Evolutionary conservation across 2,329 filamentous ascomycete genomes (phyloP).

Genomic region (Phoma sp.): DNA sequence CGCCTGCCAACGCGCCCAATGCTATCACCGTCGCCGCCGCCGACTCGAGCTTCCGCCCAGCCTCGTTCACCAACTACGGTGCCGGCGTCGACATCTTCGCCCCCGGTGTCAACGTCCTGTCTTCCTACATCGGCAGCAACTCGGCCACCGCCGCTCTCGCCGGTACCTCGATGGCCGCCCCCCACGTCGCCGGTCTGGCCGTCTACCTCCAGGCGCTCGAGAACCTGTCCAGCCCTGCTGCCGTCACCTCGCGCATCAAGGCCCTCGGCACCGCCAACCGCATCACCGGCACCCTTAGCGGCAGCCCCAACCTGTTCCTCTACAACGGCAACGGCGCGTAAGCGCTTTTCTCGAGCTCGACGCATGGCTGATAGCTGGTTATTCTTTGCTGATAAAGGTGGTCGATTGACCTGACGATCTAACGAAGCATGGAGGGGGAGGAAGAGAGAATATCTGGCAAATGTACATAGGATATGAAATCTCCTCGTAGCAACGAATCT

Average conservation of each 20-base stretch:
- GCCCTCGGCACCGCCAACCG: conserved; percentile 13
- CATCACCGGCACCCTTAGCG: conserved; percentile 16
- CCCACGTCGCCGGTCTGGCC: conserved; percentile 70
- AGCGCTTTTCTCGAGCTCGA: neutral
- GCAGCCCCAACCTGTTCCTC: conserved; percentile 25
- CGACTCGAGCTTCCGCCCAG: conserved; percentile 27
- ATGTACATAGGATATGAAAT: too few species aligned
- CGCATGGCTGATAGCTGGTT: neutral
- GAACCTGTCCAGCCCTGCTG: conserved; percentile 23
- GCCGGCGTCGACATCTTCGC: conserved; percentile 36
- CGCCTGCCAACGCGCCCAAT: conserved; percentile 34
- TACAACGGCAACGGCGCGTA: conserved; percentile 33
- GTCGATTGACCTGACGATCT: neutral
- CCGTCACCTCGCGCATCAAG: conserved; percentile 23
- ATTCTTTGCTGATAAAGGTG: neutral
- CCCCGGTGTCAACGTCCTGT: conserved; percentile 46
- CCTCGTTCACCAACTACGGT: conserved; percentile 42
- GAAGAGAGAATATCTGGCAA: too few species aligned
- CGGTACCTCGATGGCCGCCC: conserved; percentile 70
- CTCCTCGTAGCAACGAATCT: too few species aligned
- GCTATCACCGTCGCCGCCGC: conserved; percentile 41
- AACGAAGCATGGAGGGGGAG: neutral
- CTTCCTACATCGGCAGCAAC: conserved; percentile 50
- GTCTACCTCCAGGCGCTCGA: conserved; percentile 67
- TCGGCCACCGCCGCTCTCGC: conserved; percentile 49